A percentile compares a stretch with the other conserved stretches of the same genome.
Conservation (phyloP, 306 rosid genomes). For the Biancaea sappan region DNA sequence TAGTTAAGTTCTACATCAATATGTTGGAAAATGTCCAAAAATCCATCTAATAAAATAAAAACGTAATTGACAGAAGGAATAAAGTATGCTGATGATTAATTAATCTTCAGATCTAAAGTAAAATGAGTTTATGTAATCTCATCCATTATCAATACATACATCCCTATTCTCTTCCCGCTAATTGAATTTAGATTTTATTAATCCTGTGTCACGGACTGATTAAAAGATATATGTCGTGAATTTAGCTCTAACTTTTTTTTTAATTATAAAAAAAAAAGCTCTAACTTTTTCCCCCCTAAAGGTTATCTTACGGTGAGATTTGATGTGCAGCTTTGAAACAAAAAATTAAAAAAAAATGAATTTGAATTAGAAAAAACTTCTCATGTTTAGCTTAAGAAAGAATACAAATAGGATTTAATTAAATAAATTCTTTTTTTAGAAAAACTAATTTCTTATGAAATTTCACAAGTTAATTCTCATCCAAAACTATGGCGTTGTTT, state of each 20-base stretch:
- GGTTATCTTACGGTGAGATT: too few species aligned
- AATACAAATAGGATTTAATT: not conserved
- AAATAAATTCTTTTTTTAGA: not conserved
- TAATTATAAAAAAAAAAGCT: too few species aligned
- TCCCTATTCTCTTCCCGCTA: not conserved
- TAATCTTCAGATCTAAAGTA: slow-evolving; percentile 17
- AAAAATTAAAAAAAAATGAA: too few species aligned
- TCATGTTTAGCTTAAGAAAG: not conserved
- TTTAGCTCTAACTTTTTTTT: too few species aligned
- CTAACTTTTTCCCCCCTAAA: too few species aligned
- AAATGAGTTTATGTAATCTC: slow-evolving; percentile 19
- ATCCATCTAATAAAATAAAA: not conserved
- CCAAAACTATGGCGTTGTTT: too few species aligned
- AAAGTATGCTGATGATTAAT: not conserved
- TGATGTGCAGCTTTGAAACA: too few species aligned
- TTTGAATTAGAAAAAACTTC: too few species aligned
- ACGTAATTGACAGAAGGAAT: not conserved
- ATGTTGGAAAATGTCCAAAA: slow-evolving; percentile 28
- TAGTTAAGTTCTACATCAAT: slow-evolving; percentile 22
- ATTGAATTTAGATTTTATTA: slow-evolving; percentile 3
- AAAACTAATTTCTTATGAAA: not conserved
- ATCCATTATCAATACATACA: slow-evolving; percentile 20
- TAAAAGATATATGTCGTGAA: not conserved
- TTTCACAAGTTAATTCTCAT: not conserved
- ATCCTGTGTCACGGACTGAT: too few species aligned